phyloP scores from a whole-genome alignment of 176 grass and related monocot genomes.

The Phoenix dactylifera region DNA sequence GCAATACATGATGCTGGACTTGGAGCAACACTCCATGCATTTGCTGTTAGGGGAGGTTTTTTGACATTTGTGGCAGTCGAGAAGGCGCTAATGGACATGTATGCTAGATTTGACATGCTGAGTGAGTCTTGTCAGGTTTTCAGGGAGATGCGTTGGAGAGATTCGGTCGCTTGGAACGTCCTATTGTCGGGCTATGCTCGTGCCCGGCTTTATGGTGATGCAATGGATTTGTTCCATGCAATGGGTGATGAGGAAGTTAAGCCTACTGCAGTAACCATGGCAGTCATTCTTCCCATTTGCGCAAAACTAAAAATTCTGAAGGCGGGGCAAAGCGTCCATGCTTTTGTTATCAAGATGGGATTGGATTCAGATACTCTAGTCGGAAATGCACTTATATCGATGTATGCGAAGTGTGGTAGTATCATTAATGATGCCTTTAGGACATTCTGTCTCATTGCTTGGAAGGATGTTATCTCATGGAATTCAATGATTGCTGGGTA shows the following conservation, averaged over 20 bases:
- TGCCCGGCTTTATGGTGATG: constrained; percentile 15
- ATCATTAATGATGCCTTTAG: constrained; percentile 24
- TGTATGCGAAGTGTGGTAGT: constrained; percentile 48
- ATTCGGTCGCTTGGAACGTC: constrained; percentile 62
- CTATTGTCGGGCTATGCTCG: constrained; percentile 37
- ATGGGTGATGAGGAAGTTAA: constrained; percentile 26
- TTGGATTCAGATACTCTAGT: constrained; percentile 41
- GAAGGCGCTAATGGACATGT: constrained; percentile 55
- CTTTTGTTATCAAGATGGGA: constrained; percentile 31
- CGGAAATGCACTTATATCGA: constrained; percentile 53
- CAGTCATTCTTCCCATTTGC: constrained; percentile 37
- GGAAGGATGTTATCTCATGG: constrained; percentile 62
- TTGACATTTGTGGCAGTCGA: constrained; percentile 19
- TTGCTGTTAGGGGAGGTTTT: constrained; percentile 32
- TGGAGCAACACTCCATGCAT: constrained; percentile 41
- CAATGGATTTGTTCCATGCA: constrained; percentile 18
- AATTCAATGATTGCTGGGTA: constrained; percentile 47
- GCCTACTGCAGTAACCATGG: constrained; percentile 43
- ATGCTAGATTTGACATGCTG: constrained; percentile 31
- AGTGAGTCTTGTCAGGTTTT: constrained; percentile 33
- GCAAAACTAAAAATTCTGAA: constrained; percentile 25
- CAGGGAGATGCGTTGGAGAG: constrained; percentile 30
- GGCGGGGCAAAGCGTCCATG: constrained; percentile 33
- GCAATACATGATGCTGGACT: not conserved
- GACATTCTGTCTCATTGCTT: constrained; percentile 28